phyloP scores from a whole-genome alignment of 345 rosid genomes.

The Physaria fendleri region DNA sequence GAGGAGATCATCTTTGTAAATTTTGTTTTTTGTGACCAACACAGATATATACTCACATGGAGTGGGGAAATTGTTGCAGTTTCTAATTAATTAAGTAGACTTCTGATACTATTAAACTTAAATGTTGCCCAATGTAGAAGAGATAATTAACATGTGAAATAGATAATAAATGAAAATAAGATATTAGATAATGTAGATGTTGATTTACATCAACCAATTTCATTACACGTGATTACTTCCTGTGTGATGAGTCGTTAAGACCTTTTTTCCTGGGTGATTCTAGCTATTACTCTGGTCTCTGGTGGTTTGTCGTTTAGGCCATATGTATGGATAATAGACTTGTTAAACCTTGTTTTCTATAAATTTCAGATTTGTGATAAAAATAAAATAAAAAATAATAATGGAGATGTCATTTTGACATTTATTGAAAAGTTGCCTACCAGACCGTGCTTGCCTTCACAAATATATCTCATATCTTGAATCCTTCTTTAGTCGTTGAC shows the following conservation, averaged over 20 bases:
- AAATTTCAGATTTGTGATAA: too few species aligned
- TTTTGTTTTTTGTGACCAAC: background rate
- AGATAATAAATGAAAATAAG: background rate
- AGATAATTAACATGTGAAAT: background rate
- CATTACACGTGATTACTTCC: too few species aligned
- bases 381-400: too few species aligned
- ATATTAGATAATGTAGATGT: background rate
- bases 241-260: too few species aligned
- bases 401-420: slow-evolving; percentile 5
- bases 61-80: background rate
- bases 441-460: slow-evolving; percentile 27
- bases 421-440: slow-evolving; percentile 13
- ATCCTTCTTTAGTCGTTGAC: slow-evolving; percentile 22
- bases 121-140: background rate
- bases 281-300: too few species aligned
- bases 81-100: too few species aligned
- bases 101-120: too few species aligned
- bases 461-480: slow-evolving; percentile 4
- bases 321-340: too few species aligned
- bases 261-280: too few species aligned
- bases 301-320: too few species aligned
- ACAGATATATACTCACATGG: background rate
- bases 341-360: too few species aligned
- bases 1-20: background rate
- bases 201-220: too few species aligned